Evolutionary conservation across 1,139 yeast species (phyloP), one percentile per base, ranked within the genome.

Genomic region (Hyphopichia pseudoburtonii): DNA sequence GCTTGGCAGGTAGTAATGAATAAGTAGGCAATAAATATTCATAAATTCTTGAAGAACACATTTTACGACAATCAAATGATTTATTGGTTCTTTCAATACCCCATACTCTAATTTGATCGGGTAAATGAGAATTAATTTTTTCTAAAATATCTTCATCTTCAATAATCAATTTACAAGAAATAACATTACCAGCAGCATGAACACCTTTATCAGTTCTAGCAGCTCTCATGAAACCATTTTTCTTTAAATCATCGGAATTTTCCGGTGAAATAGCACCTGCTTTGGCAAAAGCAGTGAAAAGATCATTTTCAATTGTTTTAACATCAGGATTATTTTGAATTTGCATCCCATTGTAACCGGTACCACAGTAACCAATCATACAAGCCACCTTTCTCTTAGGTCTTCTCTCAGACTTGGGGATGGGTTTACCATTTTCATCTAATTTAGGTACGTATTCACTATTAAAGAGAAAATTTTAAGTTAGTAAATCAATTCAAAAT

Each of bases 171-270:
- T 92, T 92, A 52, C 88, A 70, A 7, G 96, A 86, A 31, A 94
- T 80, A 22, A 92, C 89, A 57, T 92, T 92, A 19, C 98, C 97
- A 4, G 97, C 97, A 18, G 99, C 98, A 62, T 92, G 99, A 12
- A 92, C 99, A 44, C 98, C 99, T 62, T 92, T 94, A 60, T 92
- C 99, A 4, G 99, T 92, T 62, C 98, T 76, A 3, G 98, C 98
- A 32, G 97, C 96, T 52, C 99, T 78, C 86, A 87, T 85, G 53
- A 94, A 86, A 0, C 94, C 90, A 39, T 83, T 82, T 57, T 92
- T 92, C 57, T 87, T 89, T 49, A 94, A 79, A 58, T 92, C 98
- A 44, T 81, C 83, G 3, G 96, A 80, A 61, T 92, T 92, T 53
- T 87, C 95, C 40, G 80, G 78, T 0, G 96, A 86, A 41, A 92